Evolutionary conservation across 73 alveolate species (phyloP), one percentile per base, ranked within the genome.

Genomic region (Paramecium primaurelia): DNA sequence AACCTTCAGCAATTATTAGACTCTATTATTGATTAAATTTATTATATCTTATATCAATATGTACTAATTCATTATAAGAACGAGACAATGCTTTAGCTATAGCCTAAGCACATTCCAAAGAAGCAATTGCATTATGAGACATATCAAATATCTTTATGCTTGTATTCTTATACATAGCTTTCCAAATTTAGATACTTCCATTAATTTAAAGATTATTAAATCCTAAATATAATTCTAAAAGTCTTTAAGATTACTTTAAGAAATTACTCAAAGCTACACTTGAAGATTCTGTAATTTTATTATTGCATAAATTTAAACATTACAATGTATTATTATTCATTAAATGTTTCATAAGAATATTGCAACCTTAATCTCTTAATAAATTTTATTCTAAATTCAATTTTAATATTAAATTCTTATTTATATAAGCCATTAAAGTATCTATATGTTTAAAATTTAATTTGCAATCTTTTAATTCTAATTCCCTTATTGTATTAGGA

Each of bases 401-500:
- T 64, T 64, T 64, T 0, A 32, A 28, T 8, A 64, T 32, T 16
- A 32, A 8, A 34, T 64, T 64, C 47, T 64, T 64, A 10, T 64
- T 64, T 2, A 64, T 20, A 64, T 64, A 64, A 14, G 22, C 12
- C 84, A 64, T 64, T 11, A 64, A 32, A 8, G 47, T 64, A 32
- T 64, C 84, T 14, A 64, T 12, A 64, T 64, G 84, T 64, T 64
- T 64, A 14, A 64, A 64, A 64, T 64, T 64, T 64, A 64, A 20
- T 64, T 34, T 64, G 84, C 84, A 64, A 20, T 64, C 84, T 64
- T 64, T 64, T 64, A 64, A 64, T 64, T 64, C 84, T 8, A 64
- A 11, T 11, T 64, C 84, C 16, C 47, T 64, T 64, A 64, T 8
- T 64, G 84, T 64, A 64, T 64, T 64, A 64, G 84, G 84, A 34